A percentile compares a stretch with the other conserved stretches of the same genome.
Evolutionary conservation across 1,284 basidiomycete genomes (phyloP).

Genomic region (Pterula multifida): DNA sequence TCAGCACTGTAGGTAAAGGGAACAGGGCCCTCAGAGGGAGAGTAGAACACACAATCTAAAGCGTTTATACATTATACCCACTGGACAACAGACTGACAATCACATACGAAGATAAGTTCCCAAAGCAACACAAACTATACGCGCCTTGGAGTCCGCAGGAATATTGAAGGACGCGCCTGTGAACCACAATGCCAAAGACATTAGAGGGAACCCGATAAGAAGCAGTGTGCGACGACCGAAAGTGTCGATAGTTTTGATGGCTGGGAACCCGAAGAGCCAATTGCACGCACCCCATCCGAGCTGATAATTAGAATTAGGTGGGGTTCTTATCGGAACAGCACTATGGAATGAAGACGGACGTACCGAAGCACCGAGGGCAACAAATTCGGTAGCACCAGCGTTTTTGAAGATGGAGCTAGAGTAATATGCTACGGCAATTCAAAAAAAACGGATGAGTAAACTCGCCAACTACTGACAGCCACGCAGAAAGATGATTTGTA

Average conservation of each 20-base stretch:
- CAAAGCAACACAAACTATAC: constrained; percentile 38
- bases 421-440: constrained; percentile 38
- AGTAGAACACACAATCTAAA: constrained; percentile 30
- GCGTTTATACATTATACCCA: not conserved
- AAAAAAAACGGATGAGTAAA: not conserved
- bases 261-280: constrained; percentile 42
- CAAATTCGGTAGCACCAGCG: constrained; percentile 35
- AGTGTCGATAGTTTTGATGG: constrained; percentile 31
- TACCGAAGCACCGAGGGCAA: constrained; percentile 46
- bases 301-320: not conserved
- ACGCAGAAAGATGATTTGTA: too few relatives aligned
- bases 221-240: constrained; percentile 51
- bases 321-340: not conserved
- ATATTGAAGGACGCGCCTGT: constrained; percentile 50
- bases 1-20: constrained; percentile 56
- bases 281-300: constrained; percentile 64
- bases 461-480: not conserved
- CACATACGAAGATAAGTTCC: constrained; percentile 37
- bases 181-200: constrained; percentile 46
- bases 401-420: constrained; percentile 54
- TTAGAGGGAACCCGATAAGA: constrained; percentile 46
- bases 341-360: not conserved
- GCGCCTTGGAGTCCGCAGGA: constrained; percentile 22
- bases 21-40: constrained; percentile 60
- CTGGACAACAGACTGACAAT: constrained; percentile 19